A percentile compares a stretch with the other conserved stretches of the same genome.
phyloP scores from a whole-genome alignment of 345 rosid species.

The Syzygium aqueum region DNA sequence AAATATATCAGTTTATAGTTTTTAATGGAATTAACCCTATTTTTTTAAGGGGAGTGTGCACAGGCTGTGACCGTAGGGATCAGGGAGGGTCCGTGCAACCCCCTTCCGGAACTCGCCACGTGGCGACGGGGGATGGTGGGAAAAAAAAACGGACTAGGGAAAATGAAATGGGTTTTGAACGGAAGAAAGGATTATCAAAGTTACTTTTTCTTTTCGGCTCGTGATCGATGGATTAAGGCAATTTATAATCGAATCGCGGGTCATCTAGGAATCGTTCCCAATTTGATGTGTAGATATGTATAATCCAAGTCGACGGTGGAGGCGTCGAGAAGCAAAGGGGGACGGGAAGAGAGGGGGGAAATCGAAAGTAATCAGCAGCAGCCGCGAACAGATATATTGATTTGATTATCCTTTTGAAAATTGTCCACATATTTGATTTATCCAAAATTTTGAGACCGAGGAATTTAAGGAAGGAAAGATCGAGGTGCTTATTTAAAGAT shows the following conservation, averaged over 20 bases:
- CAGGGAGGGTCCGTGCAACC: neutral
- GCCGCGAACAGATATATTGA: neutral
- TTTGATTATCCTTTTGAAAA: rapidly evolving
- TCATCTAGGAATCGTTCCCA: neutral
- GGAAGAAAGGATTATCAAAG: neutral
- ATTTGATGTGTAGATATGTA: neutral
- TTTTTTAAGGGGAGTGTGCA: neutral
- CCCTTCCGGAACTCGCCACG: neutral
- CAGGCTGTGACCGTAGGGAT: no score
- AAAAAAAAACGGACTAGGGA: neutral
- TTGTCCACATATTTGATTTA: neutral
- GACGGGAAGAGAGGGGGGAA: neutral
- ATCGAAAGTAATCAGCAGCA: neutral
- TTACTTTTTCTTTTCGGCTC: neutral
- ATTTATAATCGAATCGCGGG: neutral
- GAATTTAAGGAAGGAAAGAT: neutral
- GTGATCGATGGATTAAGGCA: neutral
- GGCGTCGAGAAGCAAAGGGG: neutral
- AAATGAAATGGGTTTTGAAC: neutral
- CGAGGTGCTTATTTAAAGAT: neutral
- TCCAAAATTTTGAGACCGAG: rapidly evolving
- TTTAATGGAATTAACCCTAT: no score
- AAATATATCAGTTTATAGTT: no score
- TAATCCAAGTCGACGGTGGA: neutral
- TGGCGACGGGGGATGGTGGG: neutral